phyloP scores from a whole-genome alignment of 306 rosid species.

The Sesbania bispinosa region DNA sequence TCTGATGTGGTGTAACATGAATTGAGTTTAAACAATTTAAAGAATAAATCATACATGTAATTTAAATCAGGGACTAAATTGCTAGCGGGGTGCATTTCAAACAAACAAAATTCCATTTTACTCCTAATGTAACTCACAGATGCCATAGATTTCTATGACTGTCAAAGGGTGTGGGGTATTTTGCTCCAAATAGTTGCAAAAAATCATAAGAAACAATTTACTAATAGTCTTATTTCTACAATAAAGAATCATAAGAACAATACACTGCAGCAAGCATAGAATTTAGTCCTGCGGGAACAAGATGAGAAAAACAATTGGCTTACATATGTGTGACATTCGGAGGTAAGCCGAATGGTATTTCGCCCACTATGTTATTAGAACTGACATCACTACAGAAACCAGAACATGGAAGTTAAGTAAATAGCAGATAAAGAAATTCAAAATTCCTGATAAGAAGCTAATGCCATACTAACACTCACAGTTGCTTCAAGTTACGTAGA shows the following conservation, averaged over 20 bases:
- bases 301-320: constrained; percentile 20
- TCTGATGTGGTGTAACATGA: not conserved
- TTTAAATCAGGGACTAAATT: not conserved
- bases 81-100: not conserved
- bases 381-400: constrained; percentile 77
- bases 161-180: constrained; percentile 67
- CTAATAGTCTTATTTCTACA: constrained; percentile 86
- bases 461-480: constrained; percentile 46
- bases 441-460: not conserved
- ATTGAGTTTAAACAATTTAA: constrained; percentile 1
- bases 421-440: not conserved
- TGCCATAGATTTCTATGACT: constrained; percentile 54
- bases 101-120: not conserved
- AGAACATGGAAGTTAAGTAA: constrained; percentile 19
- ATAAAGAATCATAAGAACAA: constrained; percentile 27
- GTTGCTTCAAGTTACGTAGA: constrained; percentile 61
- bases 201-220: too few species aligned
- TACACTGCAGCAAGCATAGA: not conserved
- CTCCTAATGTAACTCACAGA: constrained; percentile 87
- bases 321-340: constrained; percentile 88
- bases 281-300: constrained; percentile 8
- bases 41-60: too few species aligned
- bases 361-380: constrained; percentile 63
- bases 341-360: constrained; percentile 69
- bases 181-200: constrained; percentile 53